Base-by-base conservation (phyloP, 1,284 basidiomycete species). In the Tilletia caries region DNA sequence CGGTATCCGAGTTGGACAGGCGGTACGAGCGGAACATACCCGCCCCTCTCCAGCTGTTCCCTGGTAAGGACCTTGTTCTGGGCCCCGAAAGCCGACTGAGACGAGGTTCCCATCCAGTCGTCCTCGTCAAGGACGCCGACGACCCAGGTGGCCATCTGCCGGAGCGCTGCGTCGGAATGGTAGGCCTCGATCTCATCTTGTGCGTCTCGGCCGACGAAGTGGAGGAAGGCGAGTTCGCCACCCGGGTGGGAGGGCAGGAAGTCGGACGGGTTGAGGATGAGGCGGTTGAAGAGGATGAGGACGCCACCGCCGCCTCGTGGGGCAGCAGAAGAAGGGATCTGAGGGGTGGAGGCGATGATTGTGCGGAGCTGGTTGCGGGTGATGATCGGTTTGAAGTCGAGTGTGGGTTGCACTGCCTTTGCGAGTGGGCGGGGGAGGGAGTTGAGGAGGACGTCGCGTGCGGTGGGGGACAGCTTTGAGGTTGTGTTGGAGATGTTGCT, bases 141-240 rank as follows among this genome's bases (percentile, higher is more conserved):
- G 62, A 89, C 88, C 83, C 91, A 97, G 37, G 87, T 86, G 27
- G 86, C 85, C 82, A 98, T 89, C 29, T 85, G 85, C 67, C 89
- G 85, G 33, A 87, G 77, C 52, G 93, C 91, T 66, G 86, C 84
- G 41, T 89, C 87, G 1, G 87, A 86, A 83, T 99, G 95, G 85
- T 93, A 98, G 13, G 93, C 95, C 73, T 93, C 89, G 62, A 98
- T 91, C 84, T 99, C 95, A 85, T 96, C 92, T 2, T 91, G 89
- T 0, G 94, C 95, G 82, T 99, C 95, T 66, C 95, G 88, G 2
- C 96, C 96, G 37, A 97, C 90, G 81, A 95, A 98, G 85, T 99
- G 96, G 33, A 96, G 89, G 72, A 98, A 89, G 23, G 94, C 88
- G 64, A 97, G 89, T 15, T 89, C 85, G 67, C 95, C 95, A 54